Evolutionary conservation across 805 yeast genomes (phyloP).

Genomic region (Pichia thaimueangensis): DNA sequence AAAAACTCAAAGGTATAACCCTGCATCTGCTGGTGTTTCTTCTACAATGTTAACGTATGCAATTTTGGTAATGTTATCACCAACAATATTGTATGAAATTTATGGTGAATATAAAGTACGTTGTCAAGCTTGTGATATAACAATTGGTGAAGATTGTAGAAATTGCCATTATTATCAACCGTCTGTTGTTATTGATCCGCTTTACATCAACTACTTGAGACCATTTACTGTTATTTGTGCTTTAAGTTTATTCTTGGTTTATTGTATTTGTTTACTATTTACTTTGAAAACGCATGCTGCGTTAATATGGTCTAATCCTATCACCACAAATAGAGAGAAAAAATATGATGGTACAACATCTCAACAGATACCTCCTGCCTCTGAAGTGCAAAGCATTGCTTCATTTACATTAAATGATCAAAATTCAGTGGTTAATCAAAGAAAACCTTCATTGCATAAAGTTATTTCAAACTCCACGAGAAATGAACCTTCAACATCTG

Average conservation of each 20-base stretch:
- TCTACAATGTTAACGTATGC: constrained; percentile 93
- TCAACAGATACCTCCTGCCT: background rate
- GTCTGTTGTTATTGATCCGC: constrained; percentile 57
- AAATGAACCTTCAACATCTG: background rate
- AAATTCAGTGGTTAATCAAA: constrained; percentile 2
- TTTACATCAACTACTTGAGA: constrained; percentile 61
- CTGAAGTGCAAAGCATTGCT: constrained; percentile 23
- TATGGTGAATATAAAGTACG: constrained; percentile 79
- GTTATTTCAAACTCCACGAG: constrained; percentile 9
- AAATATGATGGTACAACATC: constrained; percentile 12
- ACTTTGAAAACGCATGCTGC: constrained; percentile 96
- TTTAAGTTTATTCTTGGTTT: constrained; percentile 70
- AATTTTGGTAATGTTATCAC: constrained; percentile 84
- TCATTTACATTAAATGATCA: constrained; percentile 21
- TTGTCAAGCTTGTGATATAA: constrained; percentile 50
- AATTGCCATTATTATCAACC: constrained; percentile 77
- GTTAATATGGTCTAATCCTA: constrained; percentile 81
- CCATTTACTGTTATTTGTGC: constrained; percentile 85
- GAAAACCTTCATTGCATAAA: constrained; percentile 7
- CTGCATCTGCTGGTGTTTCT: constrained; percentile 93
- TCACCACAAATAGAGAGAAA: constrained; percentile 34
- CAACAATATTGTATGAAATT: constrained; percentile 82
- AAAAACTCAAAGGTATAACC: constrained; percentile 92
- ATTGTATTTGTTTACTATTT: constrained; percentile 83
- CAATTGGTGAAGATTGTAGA: constrained; percentile 39